Conservation (phyloP, 139 green algal genomes). For the Closterium sp. region DNA sequence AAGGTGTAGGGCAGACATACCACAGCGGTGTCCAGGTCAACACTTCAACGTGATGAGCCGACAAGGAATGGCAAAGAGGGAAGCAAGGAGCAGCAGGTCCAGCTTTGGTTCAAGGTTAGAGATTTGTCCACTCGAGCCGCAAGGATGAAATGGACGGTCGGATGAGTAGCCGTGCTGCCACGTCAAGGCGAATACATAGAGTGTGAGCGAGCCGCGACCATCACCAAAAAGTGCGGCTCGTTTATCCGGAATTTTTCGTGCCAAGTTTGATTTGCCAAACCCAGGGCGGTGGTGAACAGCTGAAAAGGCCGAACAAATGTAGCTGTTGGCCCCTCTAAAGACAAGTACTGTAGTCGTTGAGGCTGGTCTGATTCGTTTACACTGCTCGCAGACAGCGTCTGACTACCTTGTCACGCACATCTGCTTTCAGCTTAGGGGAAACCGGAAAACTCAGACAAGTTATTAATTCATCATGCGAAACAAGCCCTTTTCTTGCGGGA, state of each 20-base stretch:
- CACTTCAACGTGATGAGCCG: too few species aligned
- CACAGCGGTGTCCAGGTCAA: background rate
- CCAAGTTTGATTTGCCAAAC: background rate
- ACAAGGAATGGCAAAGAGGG: too few species aligned
- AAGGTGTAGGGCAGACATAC: background rate
- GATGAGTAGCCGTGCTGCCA: background rate
- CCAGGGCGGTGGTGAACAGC: background rate
- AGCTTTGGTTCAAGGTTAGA: background rate
- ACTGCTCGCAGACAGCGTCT: too few species aligned
- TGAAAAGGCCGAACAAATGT: background rate
- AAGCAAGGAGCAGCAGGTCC: too few species aligned
- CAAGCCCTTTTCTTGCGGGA: too few species aligned
- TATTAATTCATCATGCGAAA: too few species aligned
- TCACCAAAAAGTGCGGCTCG: background rate
- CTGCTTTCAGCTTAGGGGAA: too few species aligned
- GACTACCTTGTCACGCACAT: too few species aligned
- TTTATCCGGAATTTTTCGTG: background rate
- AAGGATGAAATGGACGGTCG: background rate
- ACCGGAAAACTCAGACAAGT: too few species aligned
- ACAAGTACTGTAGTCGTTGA: too few species aligned
- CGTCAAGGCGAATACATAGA: background rate
- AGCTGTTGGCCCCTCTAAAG: too few species aligned
- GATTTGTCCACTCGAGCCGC: background rate
- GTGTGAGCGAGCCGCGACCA: background rate
- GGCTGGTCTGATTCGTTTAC: too few species aligned